These are phyloP conservation scores for Apiotrichum domesticum DNA, from an alignment of 1,284 basidiomycete species.

Conservation along the genomic window DNA sequence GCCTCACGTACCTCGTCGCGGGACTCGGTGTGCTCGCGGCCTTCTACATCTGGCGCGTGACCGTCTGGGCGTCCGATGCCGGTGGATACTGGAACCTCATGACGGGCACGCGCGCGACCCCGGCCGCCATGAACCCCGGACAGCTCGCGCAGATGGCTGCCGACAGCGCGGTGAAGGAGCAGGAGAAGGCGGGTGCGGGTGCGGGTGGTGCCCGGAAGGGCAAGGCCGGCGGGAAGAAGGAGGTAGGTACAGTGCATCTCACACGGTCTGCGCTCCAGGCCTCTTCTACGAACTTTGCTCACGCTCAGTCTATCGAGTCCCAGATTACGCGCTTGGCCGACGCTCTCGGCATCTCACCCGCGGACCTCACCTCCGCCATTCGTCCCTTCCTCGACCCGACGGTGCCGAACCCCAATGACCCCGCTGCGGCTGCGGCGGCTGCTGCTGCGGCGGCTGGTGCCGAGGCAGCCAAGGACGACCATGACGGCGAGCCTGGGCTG, in stretches of 20 bases:
- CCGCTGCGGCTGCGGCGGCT: conserved; percentile 10
- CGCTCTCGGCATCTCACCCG: conserved; percentile 43
- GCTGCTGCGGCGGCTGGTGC: conserved; percentile 7
- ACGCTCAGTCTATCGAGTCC: conserved; percentile 30
- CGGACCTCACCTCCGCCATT: conserved; percentile 41
- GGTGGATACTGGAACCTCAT: conserved; percentile 47
- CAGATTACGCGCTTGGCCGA: conserved; percentile 41
- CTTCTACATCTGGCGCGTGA: conserved; percentile 45
- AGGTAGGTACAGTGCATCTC: no score
- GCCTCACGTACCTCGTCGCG: conserved; percentile 40
- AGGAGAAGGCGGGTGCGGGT: no score
- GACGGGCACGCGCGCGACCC: conserved; percentile 30
- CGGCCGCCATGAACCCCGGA: conserved; percentile 14
- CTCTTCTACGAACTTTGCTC: no score
- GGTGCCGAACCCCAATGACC: conserved; percentile 36
- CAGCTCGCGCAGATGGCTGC: conserved; percentile 13
- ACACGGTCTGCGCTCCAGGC: no score
- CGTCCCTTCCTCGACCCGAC: conserved; percentile 45
- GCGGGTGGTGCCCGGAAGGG: no score
- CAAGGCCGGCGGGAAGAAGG: no score
- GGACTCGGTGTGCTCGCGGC: conserved; percentile 31
- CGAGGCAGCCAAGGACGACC: conserved; percentile 7
- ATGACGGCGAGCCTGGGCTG: conserved; percentile 26
- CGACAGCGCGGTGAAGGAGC: neutral
- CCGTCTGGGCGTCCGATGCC: conserved; percentile 40